These are phyloP conservation scores for Alternaria panax DNA, from an alignment of 2,329 filamentous ascomycete genomes.

Conservation along the genomic window DNA sequence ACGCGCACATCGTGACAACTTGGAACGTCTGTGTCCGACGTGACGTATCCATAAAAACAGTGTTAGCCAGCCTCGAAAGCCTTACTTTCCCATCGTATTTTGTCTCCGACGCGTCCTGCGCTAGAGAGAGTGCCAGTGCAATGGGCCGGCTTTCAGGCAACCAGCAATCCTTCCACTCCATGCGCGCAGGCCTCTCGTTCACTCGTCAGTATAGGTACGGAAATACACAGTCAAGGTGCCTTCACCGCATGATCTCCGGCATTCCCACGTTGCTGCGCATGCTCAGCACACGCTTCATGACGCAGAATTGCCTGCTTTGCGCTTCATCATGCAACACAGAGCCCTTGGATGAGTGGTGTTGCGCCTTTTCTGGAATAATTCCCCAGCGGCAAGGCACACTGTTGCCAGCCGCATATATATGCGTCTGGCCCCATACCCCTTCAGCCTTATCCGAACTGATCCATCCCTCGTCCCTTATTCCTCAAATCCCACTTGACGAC, in stretches of 20 bases:
- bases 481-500: not conserved
- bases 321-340: constrained; percentile 11
- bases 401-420: constrained; percentile 20
- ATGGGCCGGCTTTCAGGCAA: constrained; percentile 10
- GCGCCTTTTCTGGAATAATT: constrained; percentile 18
- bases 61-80: not conserved
- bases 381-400: constrained; percentile 8
- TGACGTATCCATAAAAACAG: not conserved
- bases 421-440: constrained; percentile 20
- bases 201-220: constrained; percentile 4
- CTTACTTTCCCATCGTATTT: not conserved
- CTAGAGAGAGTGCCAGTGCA: not conserved
- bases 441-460: constrained; percentile 33
- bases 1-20: not conserved
- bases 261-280: constrained; percentile 22
- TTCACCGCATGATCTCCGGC: constrained; percentile 22
- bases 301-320: constrained; percentile 17
- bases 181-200: constrained; percentile 9
- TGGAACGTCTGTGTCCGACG: not conserved
- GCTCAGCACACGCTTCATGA: constrained; percentile 25
- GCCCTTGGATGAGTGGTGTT: constrained; percentile 10
- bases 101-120: not conserved
- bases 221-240: constrained; percentile 27
- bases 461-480: constrained; percentile 12
- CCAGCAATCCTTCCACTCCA: constrained; percentile 1